Conservation (phyloP, 768 basidiomycete species). For the Podaxis sp. region DNA sequence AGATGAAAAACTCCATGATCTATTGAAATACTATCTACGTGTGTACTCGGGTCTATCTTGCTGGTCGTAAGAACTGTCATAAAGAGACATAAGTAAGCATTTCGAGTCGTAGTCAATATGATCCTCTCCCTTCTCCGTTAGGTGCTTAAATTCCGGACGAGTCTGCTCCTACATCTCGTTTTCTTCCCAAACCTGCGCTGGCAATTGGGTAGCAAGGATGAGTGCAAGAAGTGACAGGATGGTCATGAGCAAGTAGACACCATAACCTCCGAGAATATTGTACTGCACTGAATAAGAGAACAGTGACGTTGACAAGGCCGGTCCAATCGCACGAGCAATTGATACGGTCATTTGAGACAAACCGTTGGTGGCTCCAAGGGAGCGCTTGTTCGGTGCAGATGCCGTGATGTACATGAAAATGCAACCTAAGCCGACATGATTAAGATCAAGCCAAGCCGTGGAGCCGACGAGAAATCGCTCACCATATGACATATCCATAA, state of each 20-base stretch:
- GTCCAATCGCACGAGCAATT: conserved; percentile 48
- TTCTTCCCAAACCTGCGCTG: conserved; percentile 36
- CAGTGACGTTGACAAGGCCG: conserved; percentile 47
- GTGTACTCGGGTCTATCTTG: background rate
- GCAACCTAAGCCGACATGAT: conserved; percentile 31
- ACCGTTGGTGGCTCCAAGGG: conserved; percentile 53
- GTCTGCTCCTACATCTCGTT: conserved; percentile 16
- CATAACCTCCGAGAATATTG: conserved; percentile 46
- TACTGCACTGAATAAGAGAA: conserved; percentile 52
- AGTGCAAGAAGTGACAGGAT: conserved; percentile 32
- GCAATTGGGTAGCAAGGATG: conserved; percentile 32
- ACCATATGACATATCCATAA: conserved; percentile 49
- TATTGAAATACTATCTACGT: background rate
- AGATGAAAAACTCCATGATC: background rate
- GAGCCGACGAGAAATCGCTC: conserved; percentile 18
- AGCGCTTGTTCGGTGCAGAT: conserved; percentile 47
- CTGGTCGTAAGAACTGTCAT: background rate
- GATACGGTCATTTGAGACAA: conserved; percentile 45
- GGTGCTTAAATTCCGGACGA: background rate
- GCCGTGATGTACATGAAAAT: conserved; percentile 53
- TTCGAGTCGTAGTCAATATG: background rate
- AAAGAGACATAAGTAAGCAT: background rate
- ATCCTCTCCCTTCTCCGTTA: conserved; percentile 2
- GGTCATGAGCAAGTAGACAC: conserved; percentile 40
- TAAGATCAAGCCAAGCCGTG: background rate